These are phyloP conservation scores for Candolleomyces efflorescens DNA, from an alignment of 768 basidiomycete species.

Conservation along the genomic window DNA sequence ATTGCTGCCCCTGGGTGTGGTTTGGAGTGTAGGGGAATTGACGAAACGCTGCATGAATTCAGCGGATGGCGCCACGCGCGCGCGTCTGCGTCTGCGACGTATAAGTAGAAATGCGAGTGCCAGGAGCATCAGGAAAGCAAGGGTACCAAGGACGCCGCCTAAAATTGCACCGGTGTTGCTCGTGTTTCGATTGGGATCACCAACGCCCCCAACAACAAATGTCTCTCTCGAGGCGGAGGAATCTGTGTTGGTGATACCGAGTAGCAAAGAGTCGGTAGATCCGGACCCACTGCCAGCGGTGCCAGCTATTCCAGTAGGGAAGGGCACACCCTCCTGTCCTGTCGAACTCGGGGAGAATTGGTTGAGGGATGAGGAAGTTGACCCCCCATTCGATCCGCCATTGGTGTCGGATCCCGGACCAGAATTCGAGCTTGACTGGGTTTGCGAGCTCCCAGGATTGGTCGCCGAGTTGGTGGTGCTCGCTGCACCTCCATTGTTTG, in stretches of 20 bases:
- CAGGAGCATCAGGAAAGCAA: constrained; percentile 34
- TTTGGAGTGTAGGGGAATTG: neutral
- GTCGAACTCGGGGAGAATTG: no score
- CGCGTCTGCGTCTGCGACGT: constrained; percentile 36
- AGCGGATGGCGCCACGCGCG: constrained; percentile 50
- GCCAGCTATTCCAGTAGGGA: neutral
- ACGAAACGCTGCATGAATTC: constrained; percentile 39
- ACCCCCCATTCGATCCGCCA: no score
- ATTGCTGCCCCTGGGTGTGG: neutral
- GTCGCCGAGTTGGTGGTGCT: no score
- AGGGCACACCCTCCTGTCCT: neutral
- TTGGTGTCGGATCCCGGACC: no score
- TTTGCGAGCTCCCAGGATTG: no score
- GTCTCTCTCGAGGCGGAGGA: neutral
- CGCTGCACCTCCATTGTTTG: neutral
- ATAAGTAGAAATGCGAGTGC: constrained; percentile 32
- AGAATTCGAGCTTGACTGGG: no score
- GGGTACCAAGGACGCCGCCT: constrained; percentile 49
- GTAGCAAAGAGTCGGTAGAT: neutral
- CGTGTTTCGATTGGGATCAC: constrained; percentile 4
- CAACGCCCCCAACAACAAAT: constrained; percentile 7
- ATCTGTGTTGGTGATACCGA: no score
- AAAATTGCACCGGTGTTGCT: constrained; percentile 44
- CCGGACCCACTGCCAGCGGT: no score
- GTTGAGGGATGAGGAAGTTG: no score